Percentiles rank a stretch among this genome's conserved stretches.
These are phyloP conservation scores for Candida fluviatilis DNA, from an alignment of 805 yeast species.

Conservation along the genomic window DNA sequence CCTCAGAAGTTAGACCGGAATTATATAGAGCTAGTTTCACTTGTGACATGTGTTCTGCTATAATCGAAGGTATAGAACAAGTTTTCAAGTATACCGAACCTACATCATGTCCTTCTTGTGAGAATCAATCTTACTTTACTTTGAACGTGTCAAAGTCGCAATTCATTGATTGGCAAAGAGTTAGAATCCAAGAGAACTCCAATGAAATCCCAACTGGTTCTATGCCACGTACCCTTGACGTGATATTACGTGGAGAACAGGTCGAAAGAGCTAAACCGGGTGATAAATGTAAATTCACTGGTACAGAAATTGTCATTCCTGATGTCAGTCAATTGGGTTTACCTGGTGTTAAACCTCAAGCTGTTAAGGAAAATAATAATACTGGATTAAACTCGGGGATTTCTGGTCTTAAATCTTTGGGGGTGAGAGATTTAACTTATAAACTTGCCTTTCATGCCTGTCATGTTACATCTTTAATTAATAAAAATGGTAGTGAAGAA, in stretches of 20 bases:
- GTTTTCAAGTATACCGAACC: constrained; percentile 93
- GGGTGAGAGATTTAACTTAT: constrained; percentile 91
- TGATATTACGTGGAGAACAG: constrained; percentile 85
- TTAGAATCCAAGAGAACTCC: constrained; percentile 93
- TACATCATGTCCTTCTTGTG: constrained; percentile 85
- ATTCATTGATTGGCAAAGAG: constrained; percentile 95
- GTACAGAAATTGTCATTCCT: constrained; percentile 92
- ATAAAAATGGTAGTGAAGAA: constrained; percentile 23
- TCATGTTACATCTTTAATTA: constrained; percentile 68
- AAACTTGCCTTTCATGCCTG: constrained; percentile 88
- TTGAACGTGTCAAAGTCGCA: constrained; percentile 78
- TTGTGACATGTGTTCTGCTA: constrained; percentile 83
- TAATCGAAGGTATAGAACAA: constrained; percentile 88
- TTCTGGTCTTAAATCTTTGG: constrained; percentile 83
- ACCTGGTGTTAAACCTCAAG: constrained; percentile 90
- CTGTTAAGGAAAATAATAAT: constrained; percentile 63
- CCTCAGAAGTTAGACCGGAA: constrained; percentile 96
- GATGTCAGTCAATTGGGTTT: constrained; percentile 90
- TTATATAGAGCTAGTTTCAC: constrained; percentile 80
- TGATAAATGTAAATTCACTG: constrained; percentile 89
- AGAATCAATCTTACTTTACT: constrained; percentile 82
- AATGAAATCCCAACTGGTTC: constrained; percentile 96
- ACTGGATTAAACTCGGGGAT: constrained; percentile 71
- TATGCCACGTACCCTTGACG: constrained; percentile 96
- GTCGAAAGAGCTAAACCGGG: constrained; percentile 98